Conservation (phyloP, 345 rosid species). For the Balakata baccata region DNA sequence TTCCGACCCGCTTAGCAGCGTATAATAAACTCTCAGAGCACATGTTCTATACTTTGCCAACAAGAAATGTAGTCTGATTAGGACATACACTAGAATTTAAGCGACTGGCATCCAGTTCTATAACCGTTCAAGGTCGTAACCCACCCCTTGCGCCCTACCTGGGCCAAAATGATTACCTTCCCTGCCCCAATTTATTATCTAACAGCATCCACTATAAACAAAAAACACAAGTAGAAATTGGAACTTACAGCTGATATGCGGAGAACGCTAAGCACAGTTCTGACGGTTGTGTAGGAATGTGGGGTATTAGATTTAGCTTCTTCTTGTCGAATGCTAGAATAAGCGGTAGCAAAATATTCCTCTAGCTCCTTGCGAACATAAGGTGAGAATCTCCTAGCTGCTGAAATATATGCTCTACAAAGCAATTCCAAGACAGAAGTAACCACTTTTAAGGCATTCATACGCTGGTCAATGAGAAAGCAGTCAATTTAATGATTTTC, state of each 20-base stretch:
- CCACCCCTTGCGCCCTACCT: slow-evolving; percentile 3
- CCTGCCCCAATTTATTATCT: not conserved
- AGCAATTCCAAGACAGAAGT: slow-evolving; percentile 14
- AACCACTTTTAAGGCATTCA: not conserved
- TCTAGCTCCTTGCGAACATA: slow-evolving; percentile 78
- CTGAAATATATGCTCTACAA: slow-evolving; percentile 83
- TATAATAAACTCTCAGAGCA: not conserved
- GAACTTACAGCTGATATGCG: slow-evolving; percentile 89
- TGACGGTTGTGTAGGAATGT: slow-evolving; percentile 89
- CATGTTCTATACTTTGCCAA: not conserved
- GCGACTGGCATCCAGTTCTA: slow-evolving; percentile 1
- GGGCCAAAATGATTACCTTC: not conserved
- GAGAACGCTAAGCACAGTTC: slow-evolving; percentile 91
- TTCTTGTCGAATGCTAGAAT: slow-evolving; percentile 90
- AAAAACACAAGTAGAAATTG: slow-evolving; percentile 4
- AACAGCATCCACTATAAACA: not conserved
- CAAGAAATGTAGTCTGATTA: not conserved
- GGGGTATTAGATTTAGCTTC: slow-evolving; percentile 87
- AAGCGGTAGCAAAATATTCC: slow-evolving; percentile 90
- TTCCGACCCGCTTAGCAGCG: not conserved
- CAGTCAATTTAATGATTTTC: not conserved
- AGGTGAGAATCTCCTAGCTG: slow-evolving; percentile 87
- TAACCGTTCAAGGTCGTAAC: not conserved
- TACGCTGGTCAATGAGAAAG: not conserved
- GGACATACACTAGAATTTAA: not conserved